phyloP scores from a whole-genome alignment of 495 filamentous ascomycete genomes.

The Aspergillus avenaceus region DNA sequence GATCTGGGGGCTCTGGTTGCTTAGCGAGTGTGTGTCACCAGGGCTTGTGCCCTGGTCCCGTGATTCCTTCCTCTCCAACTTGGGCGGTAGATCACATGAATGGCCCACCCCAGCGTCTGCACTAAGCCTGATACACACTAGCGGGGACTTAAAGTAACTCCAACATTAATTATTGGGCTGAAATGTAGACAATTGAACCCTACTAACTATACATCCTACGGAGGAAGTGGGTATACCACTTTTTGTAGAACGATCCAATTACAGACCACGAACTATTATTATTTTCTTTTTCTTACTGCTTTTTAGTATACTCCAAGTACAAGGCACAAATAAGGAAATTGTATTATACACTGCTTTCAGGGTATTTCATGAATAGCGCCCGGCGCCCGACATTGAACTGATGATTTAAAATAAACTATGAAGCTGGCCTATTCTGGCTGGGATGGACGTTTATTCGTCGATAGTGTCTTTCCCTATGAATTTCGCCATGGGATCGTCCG shows the following conservation, averaged over 20 bases:
- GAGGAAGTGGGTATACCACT: too few species aligned
- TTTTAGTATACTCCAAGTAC: too few species aligned
- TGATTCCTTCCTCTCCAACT: conserved; percentile 11
- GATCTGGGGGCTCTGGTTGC: conserved; percentile 30
- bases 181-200: too few species aligned
- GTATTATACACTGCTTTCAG: conserved; percentile 1
- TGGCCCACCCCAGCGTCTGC: not conserved
- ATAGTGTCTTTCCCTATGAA: conserved; percentile 59
- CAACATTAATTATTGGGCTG: not conserved
- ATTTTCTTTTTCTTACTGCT: too few species aligned
- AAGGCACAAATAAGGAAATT: not conserved
- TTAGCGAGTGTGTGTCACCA: conserved; percentile 40
- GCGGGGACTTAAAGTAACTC: not conserved
- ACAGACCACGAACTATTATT: too few species aligned
- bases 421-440: not conserved
- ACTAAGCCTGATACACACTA: not conserved
- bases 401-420: not conserved
- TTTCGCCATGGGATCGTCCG: conserved; percentile 82
- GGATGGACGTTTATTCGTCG: conserved; percentile 7
- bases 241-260: too few species aligned
- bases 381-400: not conserved
- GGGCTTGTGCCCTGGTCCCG: conserved; percentile 35
- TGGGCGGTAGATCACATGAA: conserved; percentile 9
- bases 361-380: conserved; percentile 6
- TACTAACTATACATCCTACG: too few species aligned